Conservation (phyloP, 257 asterid species). For the Lavandula angustifolia region DNA sequence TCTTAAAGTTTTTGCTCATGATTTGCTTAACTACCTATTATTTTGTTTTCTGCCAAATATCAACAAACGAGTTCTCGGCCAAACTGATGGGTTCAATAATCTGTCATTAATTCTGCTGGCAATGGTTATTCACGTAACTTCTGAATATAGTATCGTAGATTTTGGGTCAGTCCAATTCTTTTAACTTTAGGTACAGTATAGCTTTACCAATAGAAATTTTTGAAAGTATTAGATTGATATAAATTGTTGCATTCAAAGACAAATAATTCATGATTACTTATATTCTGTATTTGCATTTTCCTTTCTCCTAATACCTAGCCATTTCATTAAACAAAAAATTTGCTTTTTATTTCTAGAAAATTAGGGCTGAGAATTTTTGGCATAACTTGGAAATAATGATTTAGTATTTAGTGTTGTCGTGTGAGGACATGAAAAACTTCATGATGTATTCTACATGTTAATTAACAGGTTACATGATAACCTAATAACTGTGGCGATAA, state of each 20-base stretch:
- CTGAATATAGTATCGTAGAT: background rate
- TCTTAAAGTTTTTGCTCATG: slow-evolving; percentile 10
- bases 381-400: no score
- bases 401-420: no score
- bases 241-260: background rate
- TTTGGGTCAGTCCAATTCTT: slow-evolving; percentile 12
- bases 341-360: background rate
- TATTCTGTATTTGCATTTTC: background rate
- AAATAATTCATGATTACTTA: slow-evolving; percentile 7
- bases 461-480: no score
- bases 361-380: no score
- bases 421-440: no score
- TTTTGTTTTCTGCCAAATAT: slow-evolving; percentile 12
- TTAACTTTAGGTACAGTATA: no score
- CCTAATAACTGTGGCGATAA: no score
- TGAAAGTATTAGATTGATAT: background rate
- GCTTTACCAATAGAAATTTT: background rate
- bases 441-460: no score
- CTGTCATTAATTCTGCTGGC: background rate
- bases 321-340: background rate
- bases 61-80: background rate
- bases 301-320: slow-evolving; percentile 3
- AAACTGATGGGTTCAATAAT: slow-evolving; percentile 1
- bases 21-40: slow-evolving; percentile 13
- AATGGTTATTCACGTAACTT: background rate